Evolutionary conservation across 371 early-diverging fungal species (phyloP).

Genomic region (Rhizopus arrhizus): DNA sequence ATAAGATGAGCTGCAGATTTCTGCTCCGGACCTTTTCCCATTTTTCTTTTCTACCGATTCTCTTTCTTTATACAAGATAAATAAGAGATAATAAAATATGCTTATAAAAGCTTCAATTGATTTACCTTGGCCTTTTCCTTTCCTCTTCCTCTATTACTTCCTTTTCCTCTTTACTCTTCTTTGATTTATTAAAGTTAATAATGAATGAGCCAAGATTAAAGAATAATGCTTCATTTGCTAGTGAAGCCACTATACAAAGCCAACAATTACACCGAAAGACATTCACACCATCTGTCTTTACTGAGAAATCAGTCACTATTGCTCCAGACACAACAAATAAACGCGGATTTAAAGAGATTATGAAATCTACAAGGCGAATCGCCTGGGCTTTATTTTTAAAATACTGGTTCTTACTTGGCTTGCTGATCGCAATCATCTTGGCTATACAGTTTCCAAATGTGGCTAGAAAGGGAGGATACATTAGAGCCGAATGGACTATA

Average conservation of each 20-base stretch:
- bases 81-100: conserved; percentile 17
- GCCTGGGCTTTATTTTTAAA: conserved; percentile 23
- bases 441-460: conserved; percentile 60
- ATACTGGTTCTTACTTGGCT: conserved; percentile 56
- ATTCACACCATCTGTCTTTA: conserved; percentile 21
- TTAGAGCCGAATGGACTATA: conserved; percentile 62
- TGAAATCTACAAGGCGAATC: conserved; percentile 6
- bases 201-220: conserved; percentile 33
- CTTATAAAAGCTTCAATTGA: conserved; percentile 19
- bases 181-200: conserved; percentile 27
- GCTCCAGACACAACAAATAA: conserved; percentile 7
- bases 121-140: not conserved
- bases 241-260: conserved; percentile 24
- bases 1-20: conserved; percentile 7
- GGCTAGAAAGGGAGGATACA: conserved; percentile 62
- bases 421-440: conserved; percentile 57
- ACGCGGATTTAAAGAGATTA: conserved; percentile 24
- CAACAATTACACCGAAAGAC: conserved; percentile 4
- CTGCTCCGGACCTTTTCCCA: conserved; percentile 1
- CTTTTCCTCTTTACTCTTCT: conserved; percentile 28
- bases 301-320: conserved; percentile 26
- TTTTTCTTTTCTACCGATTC: conserved; percentile 9
- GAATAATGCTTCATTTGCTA: conserved; percentile 29
- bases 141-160: conserved; percentile 11
- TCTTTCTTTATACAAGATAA: conserved; percentile 9